Percentiles rank a stretch among this genome's conserved stretches.
Conservation (phyloP, 1,284 basidiomycete genomes). For the Cutaneotrichosporon curvatum region DNA sequence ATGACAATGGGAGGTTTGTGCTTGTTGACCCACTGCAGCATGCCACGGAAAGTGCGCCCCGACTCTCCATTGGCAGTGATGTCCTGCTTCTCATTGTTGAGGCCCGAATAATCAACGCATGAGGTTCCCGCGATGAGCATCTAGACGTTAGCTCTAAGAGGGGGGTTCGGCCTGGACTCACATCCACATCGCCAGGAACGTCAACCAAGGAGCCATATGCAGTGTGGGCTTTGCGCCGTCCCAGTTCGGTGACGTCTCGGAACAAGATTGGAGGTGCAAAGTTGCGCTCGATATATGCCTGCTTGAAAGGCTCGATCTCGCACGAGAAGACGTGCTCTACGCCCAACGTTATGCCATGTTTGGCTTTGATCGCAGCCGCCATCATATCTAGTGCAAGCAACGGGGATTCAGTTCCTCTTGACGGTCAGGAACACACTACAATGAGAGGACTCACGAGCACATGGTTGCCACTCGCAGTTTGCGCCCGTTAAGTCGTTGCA, state of each 20-base stretch:
- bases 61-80: conserved; percentile 83
- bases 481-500: conserved; percentile 60
- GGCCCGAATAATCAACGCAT: conserved; percentile 91
- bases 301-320: conserved; percentile 97
- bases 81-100: conserved; percentile 87
- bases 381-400: conserved; percentile 83
- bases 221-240: conserved; percentile 69
- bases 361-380: conserved; percentile 62
- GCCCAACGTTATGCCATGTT: conserved; percentile 59
- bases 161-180: conserved; percentile 12
- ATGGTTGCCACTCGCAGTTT: conserved; percentile 90
- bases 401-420: conserved; percentile 86
- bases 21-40: conserved; percentile 85
- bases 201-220: conserved; percentile 80
- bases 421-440: background rate
- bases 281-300: conserved; percentile 95
- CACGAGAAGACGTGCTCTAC: conserved; percentile 94
- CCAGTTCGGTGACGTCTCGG: conserved; percentile 88
- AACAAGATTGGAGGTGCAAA: conserved; percentile 76
- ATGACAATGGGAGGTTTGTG: conserved; percentile 85
- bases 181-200: conserved; percentile 84
- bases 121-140: conserved; percentile 86
- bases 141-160: conserved; percentile 14
- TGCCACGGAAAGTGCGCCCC: conserved; percentile 79
- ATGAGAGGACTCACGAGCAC: conserved; percentile 59